A percentile compares a stretch with the other conserved stretches of the same genome.
Evolutionary conservation across 2,329 filamentous ascomycete species (phyloP).

Genomic region (Erysiphe pulchra): DNA sequence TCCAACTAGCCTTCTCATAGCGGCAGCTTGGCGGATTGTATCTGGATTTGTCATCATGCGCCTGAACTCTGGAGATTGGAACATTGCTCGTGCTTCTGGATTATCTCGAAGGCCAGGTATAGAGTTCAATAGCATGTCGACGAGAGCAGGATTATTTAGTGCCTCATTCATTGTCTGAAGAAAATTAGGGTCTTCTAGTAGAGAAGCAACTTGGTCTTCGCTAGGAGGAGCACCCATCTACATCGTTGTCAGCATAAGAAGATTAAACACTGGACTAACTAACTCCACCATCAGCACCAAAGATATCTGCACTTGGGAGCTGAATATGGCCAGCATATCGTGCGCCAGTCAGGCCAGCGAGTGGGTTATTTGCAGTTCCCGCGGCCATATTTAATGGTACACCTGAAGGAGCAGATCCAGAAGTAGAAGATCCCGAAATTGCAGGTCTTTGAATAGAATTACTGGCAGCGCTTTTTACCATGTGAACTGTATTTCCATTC

Average conservation of each 20-base stretch:
- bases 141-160: conserved; percentile 78
- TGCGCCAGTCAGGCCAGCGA: conserved; percentile 76
- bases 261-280: conserved; percentile 19
- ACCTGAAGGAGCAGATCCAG: conserved; percentile 26
- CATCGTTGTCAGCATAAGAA: conserved; percentile 6
- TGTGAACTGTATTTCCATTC: conserved; percentile 78
- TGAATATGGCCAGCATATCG: conserved; percentile 81
- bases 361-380: conserved; percentile 63
- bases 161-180: conserved; percentile 79
- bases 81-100: conserved; percentile 55
- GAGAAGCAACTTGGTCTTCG: conserved; percentile 55
- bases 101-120: conserved; percentile 58
- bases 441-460: conserved; percentile 21
- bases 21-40: conserved; percentile 54
- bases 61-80: conserved; percentile 71
- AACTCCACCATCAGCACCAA: conserved; percentile 85
- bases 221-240: conserved; percentile 77
- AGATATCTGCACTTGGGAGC: conserved; percentile 65
- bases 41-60: conserved; percentile 84
- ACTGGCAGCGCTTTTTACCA: conserved; percentile 89
- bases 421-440: conserved; percentile 17
- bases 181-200: conserved; percentile 75
- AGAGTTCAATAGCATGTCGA: conserved; percentile 82
- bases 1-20: conserved; percentile 50
- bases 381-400: conserved; percentile 57